These are phyloP conservation scores for Neurospora sp. DNA, from an alignment of 495 filamentous ascomycete genomes.

Conservation along the genomic window DNA sequence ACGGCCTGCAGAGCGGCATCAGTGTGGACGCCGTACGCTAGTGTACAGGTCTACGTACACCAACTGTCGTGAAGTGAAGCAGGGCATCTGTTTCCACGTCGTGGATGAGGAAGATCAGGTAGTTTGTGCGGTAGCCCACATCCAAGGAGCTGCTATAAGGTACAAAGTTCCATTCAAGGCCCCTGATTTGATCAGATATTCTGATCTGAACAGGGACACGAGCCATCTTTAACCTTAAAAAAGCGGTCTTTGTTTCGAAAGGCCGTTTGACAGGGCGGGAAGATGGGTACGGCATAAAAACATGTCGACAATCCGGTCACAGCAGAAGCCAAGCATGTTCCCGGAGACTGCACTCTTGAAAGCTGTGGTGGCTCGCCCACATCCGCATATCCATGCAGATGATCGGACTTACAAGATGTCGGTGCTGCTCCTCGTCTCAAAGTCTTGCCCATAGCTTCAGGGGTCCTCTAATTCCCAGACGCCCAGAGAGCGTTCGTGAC, in stretches of 20 bases:
- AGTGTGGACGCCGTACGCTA: background rate
- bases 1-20: background rate
- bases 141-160: constrained; percentile 11
- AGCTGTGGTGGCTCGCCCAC: constrained; percentile 19
- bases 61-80: background rate
- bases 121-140: constrained; percentile 15
- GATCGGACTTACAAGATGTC: constrained; percentile 19
- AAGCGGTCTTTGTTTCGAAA: constrained; percentile 16
- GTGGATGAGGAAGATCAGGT: constrained; percentile 2
- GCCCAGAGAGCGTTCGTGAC: constrained; percentile 18
- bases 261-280: constrained; percentile 13
- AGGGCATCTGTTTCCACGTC: background rate
- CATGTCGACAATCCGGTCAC: constrained; percentile 38
- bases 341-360: constrained; percentile 28
- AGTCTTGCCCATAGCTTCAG: constrained; percentile 24
- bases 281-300: constrained; percentile 38
- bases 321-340: constrained; percentile 24
- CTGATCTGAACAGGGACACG: constrained; percentile 14
- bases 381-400: constrained; percentile 6
- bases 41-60: background rate
- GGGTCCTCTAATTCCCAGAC: constrained; percentile 20
- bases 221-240: constrained; percentile 11
- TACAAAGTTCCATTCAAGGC: constrained; percentile 3
- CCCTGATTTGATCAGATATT: constrained; percentile 9
- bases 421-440: constrained; percentile 40